Evolutionary conservation across 2,329 filamentous ascomycete species (phyloP), one percentile per base, ranked within the genome.

Genomic region (Xylaria sp.): DNA sequence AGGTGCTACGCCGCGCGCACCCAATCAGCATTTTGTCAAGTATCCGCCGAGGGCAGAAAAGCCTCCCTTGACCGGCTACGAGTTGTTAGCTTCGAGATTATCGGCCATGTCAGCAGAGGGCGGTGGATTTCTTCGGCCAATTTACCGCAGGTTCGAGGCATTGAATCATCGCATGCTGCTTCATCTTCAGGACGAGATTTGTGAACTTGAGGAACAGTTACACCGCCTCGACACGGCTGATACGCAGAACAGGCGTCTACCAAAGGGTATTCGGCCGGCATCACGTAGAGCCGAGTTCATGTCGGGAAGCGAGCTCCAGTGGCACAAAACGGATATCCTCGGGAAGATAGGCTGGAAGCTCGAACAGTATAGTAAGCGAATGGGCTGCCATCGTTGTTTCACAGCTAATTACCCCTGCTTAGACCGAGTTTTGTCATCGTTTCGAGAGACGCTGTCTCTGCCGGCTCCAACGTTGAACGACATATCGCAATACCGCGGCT

Each of bases 121-220:
- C 67, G 1, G 29, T 11, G 66, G 58, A 17, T 63, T 56, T 31
- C 65, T 73, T 25, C 66, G 68, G 46, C 91, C 92, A 1, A 84
- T 96, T 60, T 97, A 96, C 74, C 87, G 93, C 43, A 89, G 89
- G 58, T 97, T 97, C 71, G 89, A 91, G 72, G 83, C 86, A 10
- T 78, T 97, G 17, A 93, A 95, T 69, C 92, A 96, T 73, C 88
- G 93, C 2, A 78, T 96, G 2, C 79, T 97, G 2, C 80, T 97
- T 0, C 88, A 95, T 64, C 81, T 96, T 15, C 93, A 97, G 75
- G 92, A 96, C 71, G 92, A 96, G 73, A 85, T 97, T 17, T 82
- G 83, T 29, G 90, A 94, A 69, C 80, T 96, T 37, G 93, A 97
- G 75, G 88, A 92, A 70, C 87, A 93, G 59, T 82, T 97, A 1